Conservation (phyloP, 768 basidiomycete species). For the Lyophyllum decastes region DNA sequence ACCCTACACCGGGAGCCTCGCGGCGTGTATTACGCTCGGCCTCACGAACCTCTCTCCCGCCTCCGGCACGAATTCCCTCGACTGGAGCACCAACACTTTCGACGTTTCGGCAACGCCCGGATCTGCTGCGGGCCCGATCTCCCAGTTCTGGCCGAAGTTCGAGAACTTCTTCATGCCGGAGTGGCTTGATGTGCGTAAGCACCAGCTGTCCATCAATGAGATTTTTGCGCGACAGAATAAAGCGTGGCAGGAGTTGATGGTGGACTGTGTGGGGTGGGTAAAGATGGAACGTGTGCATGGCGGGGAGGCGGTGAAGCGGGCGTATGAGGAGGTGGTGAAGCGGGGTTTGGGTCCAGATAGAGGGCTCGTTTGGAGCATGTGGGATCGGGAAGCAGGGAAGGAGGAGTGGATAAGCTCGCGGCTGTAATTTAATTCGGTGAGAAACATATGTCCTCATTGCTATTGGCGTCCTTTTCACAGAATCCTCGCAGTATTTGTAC, state of each 20-base stretch:
- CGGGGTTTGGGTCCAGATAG: slow-evolving; percentile 53
- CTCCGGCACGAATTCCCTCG: slow-evolving; percentile 28
- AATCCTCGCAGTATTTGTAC: not conserved
- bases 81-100: slow-evolving; percentile 43
- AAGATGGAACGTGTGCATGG: slow-evolving; percentile 50
- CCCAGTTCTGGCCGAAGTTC: slow-evolving; percentile 33
- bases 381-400: slow-evolving; percentile 37
- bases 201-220: slow-evolving; percentile 44
- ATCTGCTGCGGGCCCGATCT: slow-evolving; percentile 4
- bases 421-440: slow-evolving; percentile 11
- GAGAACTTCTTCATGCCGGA: slow-evolving; percentile 72
- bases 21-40: slow-evolving; percentile 50
- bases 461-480: not conserved
- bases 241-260: slow-evolving; percentile 65
- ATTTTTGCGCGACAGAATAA: slow-evolving; percentile 51
- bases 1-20: slow-evolving; percentile 34
- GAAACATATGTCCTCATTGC: not conserved
- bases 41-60: slow-evolving; percentile 57
- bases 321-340: slow-evolving; percentile 47
- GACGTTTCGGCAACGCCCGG: slow-evolving; percentile 13
- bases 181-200: slow-evolving; percentile 60
- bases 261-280: slow-evolving; percentile 57
- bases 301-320: slow-evolving; percentile 43
- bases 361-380: slow-evolving; percentile 68
- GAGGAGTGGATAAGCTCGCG: slow-evolving; percentile 7